Conservation (phyloP, 1,284 basidiomycete species). For the Fomitopsis betulina region DNA sequence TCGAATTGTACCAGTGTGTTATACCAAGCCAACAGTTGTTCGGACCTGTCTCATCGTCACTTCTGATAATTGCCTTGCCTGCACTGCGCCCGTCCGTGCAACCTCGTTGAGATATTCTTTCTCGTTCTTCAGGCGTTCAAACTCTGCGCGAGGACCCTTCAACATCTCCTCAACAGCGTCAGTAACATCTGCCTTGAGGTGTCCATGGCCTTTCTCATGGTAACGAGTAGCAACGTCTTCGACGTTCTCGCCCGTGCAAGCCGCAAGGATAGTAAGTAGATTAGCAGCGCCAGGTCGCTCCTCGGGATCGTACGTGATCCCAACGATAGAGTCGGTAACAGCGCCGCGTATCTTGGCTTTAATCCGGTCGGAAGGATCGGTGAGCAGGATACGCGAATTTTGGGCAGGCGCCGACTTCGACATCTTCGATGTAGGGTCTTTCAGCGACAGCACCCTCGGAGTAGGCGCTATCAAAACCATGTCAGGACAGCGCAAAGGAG, state of each 20-base stretch:
- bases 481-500: background rate
- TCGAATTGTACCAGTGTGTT: background rate
- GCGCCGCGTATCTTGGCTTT: slow-evolving; percentile 72
- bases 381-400: slow-evolving; percentile 84
- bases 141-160: slow-evolving; percentile 67
- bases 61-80: slow-evolving; percentile 58
- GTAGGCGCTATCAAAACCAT: slow-evolving; percentile 53
- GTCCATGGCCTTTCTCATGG: slow-evolving; percentile 53
- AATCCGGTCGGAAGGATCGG: slow-evolving; percentile 67
- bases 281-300: slow-evolving; percentile 82
- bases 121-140: slow-evolving; percentile 61
- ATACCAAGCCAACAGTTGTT: slow-evolving; percentile 55
- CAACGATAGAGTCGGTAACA: slow-evolving; percentile 77
- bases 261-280: slow-evolving; percentile 73
- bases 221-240: slow-evolving; percentile 47
- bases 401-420: slow-evolving; percentile 86
- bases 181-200: slow-evolving; percentile 70
- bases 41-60: slow-evolving; percentile 69
- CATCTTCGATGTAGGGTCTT: slow-evolving; percentile 89
- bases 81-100: slow-evolving; percentile 58
- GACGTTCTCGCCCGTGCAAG: slow-evolving; percentile 54
- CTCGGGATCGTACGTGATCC: slow-evolving; percentile 76
- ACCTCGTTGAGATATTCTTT: slow-evolving; percentile 59
- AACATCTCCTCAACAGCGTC: slow-evolving; percentile 73
- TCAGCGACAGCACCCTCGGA: slow-evolving; percentile 78